Conservation (phyloP, 2,329 filamentous ascomycete species). For the Aspergillus calidoustus region DNA sequence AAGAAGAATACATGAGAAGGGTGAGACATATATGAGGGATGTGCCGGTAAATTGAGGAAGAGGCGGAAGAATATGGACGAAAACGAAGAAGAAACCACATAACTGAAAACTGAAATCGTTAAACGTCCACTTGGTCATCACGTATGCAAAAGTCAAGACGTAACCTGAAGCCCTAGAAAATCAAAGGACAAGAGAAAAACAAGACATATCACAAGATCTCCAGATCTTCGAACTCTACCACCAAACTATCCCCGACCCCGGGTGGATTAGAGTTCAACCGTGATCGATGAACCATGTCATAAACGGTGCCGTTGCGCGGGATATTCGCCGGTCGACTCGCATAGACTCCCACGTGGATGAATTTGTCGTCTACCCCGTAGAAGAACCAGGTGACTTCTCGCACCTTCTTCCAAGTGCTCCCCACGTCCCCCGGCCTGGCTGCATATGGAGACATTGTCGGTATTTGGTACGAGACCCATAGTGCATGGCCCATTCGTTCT, state of each 20-base stretch:
- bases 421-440: conserved; percentile 44
- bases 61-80: background rate
- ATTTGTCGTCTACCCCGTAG: conserved; percentile 63
- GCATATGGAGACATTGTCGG: conserved; percentile 41
- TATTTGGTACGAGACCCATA: conserved; percentile 63
- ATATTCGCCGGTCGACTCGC: conserved; percentile 60
- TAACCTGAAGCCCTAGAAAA: background rate
- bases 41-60: background rate
- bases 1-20: background rate
- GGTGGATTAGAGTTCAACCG: conserved; percentile 28
- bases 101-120: background rate
- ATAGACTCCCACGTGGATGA: conserved; percentile 62
- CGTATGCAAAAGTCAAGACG: background rate
- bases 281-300: conserved; percentile 43
- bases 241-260: conserved; percentile 43
- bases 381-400: conserved; percentile 67
- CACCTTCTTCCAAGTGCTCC: conserved; percentile 60
- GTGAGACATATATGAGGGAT: background rate
- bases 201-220: conserved; percentile 49
- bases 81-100: background rate
- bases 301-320: conserved; percentile 43
- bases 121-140: background rate
- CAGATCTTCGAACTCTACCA: conserved; percentile 57
- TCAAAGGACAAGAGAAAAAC: background rate
- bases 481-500: conserved; percentile 59